These are phyloP conservation scores for Vitis amurensis DNA, from an alignment of 164 flowering plant species.

Conservation along the genomic window DNA sequence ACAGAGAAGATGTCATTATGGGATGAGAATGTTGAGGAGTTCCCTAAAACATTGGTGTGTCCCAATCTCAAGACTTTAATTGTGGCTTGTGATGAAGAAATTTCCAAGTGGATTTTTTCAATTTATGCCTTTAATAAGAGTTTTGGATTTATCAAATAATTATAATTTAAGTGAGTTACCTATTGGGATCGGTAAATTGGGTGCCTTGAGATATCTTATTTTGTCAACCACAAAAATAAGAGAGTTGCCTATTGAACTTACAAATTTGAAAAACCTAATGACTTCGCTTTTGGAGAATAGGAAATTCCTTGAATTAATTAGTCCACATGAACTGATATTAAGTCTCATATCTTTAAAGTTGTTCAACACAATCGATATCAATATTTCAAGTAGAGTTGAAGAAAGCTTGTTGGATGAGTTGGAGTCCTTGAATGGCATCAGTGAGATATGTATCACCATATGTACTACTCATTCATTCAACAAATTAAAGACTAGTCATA, in stretches of 20 bases:
- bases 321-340: conserved; percentile 4
- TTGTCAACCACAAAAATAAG: not conserved
- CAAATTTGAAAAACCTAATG: conserved; percentile 3
- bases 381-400: not conserved
- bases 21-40: not conserved
- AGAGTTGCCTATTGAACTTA: conserved; percentile 6
- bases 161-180: no score
- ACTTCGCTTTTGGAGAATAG: not conserved
- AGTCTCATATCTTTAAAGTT: not conserved
- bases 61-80: no score
- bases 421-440: not conserved
- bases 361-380: not conserved
- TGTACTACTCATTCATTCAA: no score
- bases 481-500: no score
- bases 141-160: no score
- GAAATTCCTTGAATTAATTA: not conserved
- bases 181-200: no score
- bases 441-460: not conserved
- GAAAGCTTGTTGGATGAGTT: not conserved
- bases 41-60: not conserved
- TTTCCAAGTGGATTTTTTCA: no score
- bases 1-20: not conserved
- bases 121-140: no score
- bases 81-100: no score
- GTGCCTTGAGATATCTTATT: conserved; percentile 8